Evolutionary conservation across 2,329 filamentous ascomycete species (phyloP).

Genomic region (Neofusicoccum sp.): DNA sequence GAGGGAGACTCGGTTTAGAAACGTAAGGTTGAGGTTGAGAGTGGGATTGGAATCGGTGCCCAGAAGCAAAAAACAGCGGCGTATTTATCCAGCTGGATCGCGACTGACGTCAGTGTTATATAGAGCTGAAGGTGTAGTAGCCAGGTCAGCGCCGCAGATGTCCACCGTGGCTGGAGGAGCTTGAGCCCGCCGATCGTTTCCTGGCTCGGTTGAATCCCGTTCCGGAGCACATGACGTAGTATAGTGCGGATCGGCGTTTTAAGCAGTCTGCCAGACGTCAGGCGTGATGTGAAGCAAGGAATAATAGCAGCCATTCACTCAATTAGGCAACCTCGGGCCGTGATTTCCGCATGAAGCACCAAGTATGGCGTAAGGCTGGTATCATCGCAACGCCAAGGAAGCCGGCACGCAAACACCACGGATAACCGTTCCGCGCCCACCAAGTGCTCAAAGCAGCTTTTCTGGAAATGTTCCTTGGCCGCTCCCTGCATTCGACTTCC

Average conservation of each 20-base stretch:
- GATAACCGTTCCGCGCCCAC: background rate
- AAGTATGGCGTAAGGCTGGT: slow-evolving; percentile 20
- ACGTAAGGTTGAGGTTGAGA: background rate
- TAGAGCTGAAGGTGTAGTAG: background rate
- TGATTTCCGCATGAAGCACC: background rate
- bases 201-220: background rate
- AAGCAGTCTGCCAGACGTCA: slow-evolving; percentile 1
- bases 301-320: slow-evolving; percentile 9
- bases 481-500: background rate
- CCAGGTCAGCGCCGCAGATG: background rate
- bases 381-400: slow-evolving; percentile 3
- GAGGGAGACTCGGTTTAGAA: background rate
- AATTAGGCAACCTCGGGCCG: background rate
- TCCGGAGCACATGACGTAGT: background rate
- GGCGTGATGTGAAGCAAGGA: slow-evolving; percentile 6
- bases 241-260: background rate
- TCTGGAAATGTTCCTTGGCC: background rate
- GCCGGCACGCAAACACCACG: slow-evolving; percentile 8
- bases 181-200: background rate
- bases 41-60: slow-evolving; percentile 19
- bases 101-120: slow-evolving; percentile 13
- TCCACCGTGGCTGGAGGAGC: slow-evolving; percentile 19
- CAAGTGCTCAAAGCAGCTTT: background rate
- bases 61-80: background rate
- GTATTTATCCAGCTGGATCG: slow-evolving; percentile 4